These are phyloP conservation scores for Cutaneotrichosporon mucoides DNA, from an alignment of 1,284 basidiomycete genomes.

Conservation along the genomic window DNA sequence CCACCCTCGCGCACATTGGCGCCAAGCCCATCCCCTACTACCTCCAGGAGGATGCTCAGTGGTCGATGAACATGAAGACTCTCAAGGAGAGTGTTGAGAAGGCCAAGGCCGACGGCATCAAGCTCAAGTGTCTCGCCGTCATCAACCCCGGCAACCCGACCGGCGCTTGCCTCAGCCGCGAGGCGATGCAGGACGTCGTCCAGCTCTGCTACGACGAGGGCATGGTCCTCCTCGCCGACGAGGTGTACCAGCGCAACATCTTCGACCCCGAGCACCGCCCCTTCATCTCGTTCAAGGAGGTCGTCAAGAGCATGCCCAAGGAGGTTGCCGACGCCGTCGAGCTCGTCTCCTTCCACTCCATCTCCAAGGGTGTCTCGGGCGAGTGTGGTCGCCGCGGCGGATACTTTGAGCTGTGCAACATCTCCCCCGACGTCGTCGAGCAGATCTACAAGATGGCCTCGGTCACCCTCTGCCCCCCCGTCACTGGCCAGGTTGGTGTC, in stretches of 20 bases:
- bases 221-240: slow-evolving; percentile 88
- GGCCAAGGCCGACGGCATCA: slow-evolving; percentile 62
- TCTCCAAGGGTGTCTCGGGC: slow-evolving; percentile 88
- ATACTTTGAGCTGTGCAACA: slow-evolving; percentile 85
- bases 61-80: slow-evolving; percentile 74
- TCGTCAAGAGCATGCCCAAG: slow-evolving; percentile 61
- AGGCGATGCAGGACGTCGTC: slow-evolving; percentile 70
- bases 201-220: slow-evolving; percentile 74
- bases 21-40: slow-evolving; percentile 85
- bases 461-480: slow-evolving; percentile 82
- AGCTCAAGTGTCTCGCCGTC: slow-evolving; percentile 77
- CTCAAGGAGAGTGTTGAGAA: slow-evolving; percentile 67
- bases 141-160: slow-evolving; percentile 98
- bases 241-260: slow-evolving; percentile 91
- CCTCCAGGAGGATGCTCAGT: slow-evolving; percentile 74
- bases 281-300: slow-evolving; percentile 89
- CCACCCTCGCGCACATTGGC: slow-evolving; percentile 78
- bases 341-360: slow-evolving; percentile 90
- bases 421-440: slow-evolving; percentile 68
- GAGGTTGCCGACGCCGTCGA: slow-evolving; percentile 55
- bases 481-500: slow-evolving; percentile 75
- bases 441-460: slow-evolving; percentile 93
- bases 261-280: slow-evolving; percentile 63
- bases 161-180: slow-evolving; percentile 68
- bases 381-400: slow-evolving; percentile 92